phyloP scores from a whole-genome alignment of 2,329 filamentous ascomycete genomes.

The Ophiostoma ulmi region DNA sequence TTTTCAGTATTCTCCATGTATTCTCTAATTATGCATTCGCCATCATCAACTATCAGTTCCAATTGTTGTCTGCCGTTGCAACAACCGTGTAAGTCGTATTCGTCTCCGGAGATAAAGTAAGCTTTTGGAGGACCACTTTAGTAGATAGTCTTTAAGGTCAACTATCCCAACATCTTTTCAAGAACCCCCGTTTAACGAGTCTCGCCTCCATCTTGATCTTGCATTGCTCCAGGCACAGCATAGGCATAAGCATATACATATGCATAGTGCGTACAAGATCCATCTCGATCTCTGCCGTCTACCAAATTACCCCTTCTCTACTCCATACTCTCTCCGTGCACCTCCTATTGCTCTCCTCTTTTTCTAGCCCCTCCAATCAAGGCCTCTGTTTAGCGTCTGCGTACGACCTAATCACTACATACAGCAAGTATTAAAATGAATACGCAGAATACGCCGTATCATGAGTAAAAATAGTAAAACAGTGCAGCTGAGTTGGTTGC shows the following conservation, averaged over 20 bases:
- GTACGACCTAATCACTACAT: not conserved
- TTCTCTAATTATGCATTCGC: no score
- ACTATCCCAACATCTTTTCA: no score
- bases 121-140: not conserved
- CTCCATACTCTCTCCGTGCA: not conserved
- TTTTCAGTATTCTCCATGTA: not conserved
- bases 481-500: not conserved
- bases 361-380: not conserved
- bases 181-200: no score
- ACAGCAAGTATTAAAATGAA: not conserved
- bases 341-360: conserved; percentile 1
- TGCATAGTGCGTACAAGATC: not conserved
- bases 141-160: not conserved
- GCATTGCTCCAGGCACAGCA: not conserved
- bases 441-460: not conserved
- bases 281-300: not conserved
- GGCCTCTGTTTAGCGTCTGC: not conserved
- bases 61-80: not conserved
- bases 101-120: conserved; percentile 8
- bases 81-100: not conserved
- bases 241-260: not conserved
- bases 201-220: no score
- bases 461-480: not conserved
- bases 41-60: not conserved
- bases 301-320: not conserved